Conservation (phyloP, 768 basidiomycete species). For the Tylopilus vinaceipallidus region DNA sequence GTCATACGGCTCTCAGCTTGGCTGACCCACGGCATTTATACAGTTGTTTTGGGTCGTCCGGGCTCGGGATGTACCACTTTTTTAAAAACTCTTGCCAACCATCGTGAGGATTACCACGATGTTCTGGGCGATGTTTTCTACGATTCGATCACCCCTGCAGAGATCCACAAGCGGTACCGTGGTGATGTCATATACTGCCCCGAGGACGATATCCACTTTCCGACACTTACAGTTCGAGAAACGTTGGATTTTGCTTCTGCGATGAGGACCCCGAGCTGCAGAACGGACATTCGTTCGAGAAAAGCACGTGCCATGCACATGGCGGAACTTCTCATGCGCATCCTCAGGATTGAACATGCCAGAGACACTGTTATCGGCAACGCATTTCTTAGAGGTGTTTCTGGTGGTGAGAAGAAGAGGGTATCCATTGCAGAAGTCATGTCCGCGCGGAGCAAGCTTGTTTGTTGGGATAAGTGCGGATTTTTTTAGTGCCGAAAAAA, state of each 20-base stretch:
- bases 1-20: constrained; percentile 8
- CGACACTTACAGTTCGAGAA: constrained; percentile 43
- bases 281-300: constrained; percentile 19
- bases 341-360: constrained; percentile 76
- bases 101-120: constrained; percentile 38
- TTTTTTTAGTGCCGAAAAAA: no score
- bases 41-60: constrained; percentile 83
- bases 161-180: constrained; percentile 45
- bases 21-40: neutral
- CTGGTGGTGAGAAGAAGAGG: constrained; percentile 78
- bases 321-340: constrained; percentile 54
- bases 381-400: constrained; percentile 67
- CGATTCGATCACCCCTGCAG: constrained; percentile 43
- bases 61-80: constrained; percentile 58
- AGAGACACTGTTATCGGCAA: constrained; percentile 76
- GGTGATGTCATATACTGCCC: constrained; percentile 48
- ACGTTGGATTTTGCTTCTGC: constrained; percentile 53
- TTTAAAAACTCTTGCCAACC: constrained; percentile 51
- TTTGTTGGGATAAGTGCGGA: constrained; percentile 76
- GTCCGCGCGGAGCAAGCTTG: constrained; percentile 57
- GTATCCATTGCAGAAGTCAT: constrained; percentile 78
- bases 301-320: constrained; percentile 25
- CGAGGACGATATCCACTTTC: constrained; percentile 16
- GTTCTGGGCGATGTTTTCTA: constrained; percentile 45
- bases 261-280: constrained; percentile 42